Base-by-base conservation (phyloP, 176 grass and related monocot genomes). In the Carex cristatella region DNA sequence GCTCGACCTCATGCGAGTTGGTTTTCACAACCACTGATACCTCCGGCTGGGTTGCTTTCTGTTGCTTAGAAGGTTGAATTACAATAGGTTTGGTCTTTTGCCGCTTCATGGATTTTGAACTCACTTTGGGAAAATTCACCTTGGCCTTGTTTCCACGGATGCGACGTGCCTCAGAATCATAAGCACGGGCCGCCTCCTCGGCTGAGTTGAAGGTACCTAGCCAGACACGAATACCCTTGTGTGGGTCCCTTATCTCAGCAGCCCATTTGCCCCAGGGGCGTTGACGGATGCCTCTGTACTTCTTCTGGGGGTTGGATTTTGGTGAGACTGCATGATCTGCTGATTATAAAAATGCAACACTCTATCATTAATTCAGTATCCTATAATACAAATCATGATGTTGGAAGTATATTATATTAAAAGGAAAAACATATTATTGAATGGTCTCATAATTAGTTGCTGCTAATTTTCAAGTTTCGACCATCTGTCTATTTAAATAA, bases 111-210 rank as follows among this genome's bases (percentile, higher is more conserved):
- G 83, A 12, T 69, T 40, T 87, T 12, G 84, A 32, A 1, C 9
- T 0, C 56, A 75, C 2, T 13, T 85, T 85, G 7, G 91, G 91
- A 82, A 97, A 97, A 80, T 97, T 97, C 48, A 97, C 77, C 84
- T 97, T 97, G 78, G 94, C 94, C 71, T 93, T 97, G 88, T 84
- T 90, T 49, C 94, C 94, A 5, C 91, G 85, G 23, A 97, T 92
- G 53, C 87, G 87, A 32, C 89, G 87, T 2, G 94, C 89, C 80
- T 90, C 91, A 9, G 81, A 75, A 61, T 97, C 94, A 65, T 97
- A 94, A n/a, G 94, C 91, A 0, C 81, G 83, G 32, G 91, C 91
- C 27, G 94, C 94, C 10, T 91, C 88, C 46, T 97, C 88, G 19
- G 91, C 84, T 59, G 91, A 90, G 54, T 89, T 67, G 88, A 94